These are phyloP conservation scores for Geotrichum macrosporum DNA, from an alignment of 1,139 yeast genomes.

Conservation along the genomic window DNA sequence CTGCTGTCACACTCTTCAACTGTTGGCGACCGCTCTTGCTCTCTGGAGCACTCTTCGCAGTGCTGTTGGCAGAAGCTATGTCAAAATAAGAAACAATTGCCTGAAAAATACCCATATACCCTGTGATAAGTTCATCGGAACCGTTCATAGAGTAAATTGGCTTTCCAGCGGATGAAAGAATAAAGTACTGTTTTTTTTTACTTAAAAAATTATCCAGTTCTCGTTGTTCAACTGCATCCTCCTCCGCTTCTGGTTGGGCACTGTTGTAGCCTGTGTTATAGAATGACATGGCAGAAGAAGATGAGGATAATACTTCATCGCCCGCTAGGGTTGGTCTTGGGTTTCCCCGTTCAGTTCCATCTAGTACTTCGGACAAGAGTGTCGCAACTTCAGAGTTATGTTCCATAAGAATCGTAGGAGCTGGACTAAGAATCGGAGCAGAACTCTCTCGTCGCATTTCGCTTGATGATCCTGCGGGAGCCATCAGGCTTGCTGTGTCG, in stretches of 20 bases:
- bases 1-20: slow-evolving; percentile 33
- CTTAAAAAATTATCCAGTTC: slow-evolving; percentile 41
- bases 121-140: slow-evolving; percentile 61
- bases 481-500: slow-evolving; percentile 1
- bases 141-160: slow-evolving; percentile 85
- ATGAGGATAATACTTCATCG: slow-evolving; percentile 9
- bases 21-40: slow-evolving; percentile 21
- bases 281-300: slow-evolving; percentile 13
- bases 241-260: slow-evolving; percentile 1
- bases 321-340: not conserved
- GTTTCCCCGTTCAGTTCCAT: slow-evolving; percentile 17
- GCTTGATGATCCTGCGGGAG: not conserved
- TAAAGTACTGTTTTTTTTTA: slow-evolving; percentile 65
- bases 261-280: slow-evolving; percentile 2
- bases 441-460: not conserved
- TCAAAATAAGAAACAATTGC: slow-evolving; percentile 62
- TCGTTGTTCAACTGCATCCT: slow-evolving; percentile 21
- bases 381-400: slow-evolving; percentile 27
- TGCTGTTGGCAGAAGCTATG: slow-evolving; percentile 30
- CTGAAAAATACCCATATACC: slow-evolving; percentile 63
- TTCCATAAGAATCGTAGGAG: slow-evolving; percentile 21
- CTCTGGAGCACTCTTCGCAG: not conserved
- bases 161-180: slow-evolving; percentile 88
- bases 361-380: slow-evolving; percentile 30
- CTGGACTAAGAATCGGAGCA: slow-evolving; percentile 12